Conservation (phyloP, 2,329 filamentous ascomycete genomes). For the Tolypocladium tropicale region DNA sequence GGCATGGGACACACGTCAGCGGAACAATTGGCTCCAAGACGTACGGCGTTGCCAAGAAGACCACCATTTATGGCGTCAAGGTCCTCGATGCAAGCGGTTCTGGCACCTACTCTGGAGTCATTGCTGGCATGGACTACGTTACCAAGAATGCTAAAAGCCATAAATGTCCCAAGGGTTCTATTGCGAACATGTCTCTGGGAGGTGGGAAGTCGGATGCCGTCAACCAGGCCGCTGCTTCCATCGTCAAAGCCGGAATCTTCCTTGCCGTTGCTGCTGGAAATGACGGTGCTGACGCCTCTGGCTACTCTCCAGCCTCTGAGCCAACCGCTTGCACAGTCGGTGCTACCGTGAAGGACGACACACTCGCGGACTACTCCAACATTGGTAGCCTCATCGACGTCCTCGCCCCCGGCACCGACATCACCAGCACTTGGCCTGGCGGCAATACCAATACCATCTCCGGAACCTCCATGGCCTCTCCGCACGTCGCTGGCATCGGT, state of each 20-base stretch:
- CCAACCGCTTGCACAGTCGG: slow-evolving; percentile 38
- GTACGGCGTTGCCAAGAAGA: slow-evolving; percentile 36
- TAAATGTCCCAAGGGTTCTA: slow-evolving; percentile 29
- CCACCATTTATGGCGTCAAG: slow-evolving; percentile 33
- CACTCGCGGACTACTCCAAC: slow-evolving; percentile 37
- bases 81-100: slow-evolving; percentile 28
- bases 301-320: slow-evolving; percentile 34
- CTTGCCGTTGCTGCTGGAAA: slow-evolving; percentile 48
- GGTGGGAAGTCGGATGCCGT: slow-evolving; percentile 32
- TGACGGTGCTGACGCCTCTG: slow-evolving; percentile 28
- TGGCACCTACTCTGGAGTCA: slow-evolving; percentile 27
- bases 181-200: slow-evolving; percentile 46
- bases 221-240: slow-evolving; percentile 35
- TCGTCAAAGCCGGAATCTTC: slow-evolving; percentile 34
- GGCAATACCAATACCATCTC: slow-evolving; percentile 26
- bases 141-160: slow-evolving; percentile 21
- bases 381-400: slow-evolving; percentile 36
- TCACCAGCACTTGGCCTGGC: slow-evolving; percentile 34
- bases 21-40: slow-evolving; percentile 31
- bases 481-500: slow-evolving; percentile 28
- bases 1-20: slow-evolving; percentile 37
- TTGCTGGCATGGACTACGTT: slow-evolving; percentile 34
- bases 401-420: slow-evolving; percentile 34
- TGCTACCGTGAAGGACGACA: slow-evolving; percentile 26
- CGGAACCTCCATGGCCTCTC: slow-evolving; percentile 31